Evolutionary conservation across 1,284 basidiomycete species (phyloP).

Genomic region (Tilletia indica): DNA sequence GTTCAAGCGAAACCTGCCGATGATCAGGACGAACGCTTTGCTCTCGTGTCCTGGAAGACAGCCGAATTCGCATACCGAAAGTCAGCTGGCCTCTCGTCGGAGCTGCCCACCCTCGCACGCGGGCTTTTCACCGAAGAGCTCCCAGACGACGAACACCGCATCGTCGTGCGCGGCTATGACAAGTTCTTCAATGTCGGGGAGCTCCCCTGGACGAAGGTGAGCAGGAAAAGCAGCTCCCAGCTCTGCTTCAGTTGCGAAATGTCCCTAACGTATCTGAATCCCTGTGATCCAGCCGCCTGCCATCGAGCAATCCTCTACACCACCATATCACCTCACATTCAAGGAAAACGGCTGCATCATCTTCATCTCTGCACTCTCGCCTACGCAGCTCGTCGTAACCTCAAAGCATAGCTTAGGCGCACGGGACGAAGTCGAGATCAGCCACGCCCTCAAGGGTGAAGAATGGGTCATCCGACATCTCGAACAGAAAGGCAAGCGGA

Average conservation of each 20-base stretch:
- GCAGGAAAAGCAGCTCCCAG: too few species aligned
- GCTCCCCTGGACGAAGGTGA: slow-evolving; percentile 86
- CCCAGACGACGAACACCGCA: slow-evolving; percentile 62
- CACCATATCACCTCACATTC: slow-evolving; percentile 83
- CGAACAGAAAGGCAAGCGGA: slow-evolving; percentile 65
- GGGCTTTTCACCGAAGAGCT: slow-evolving; percentile 49
- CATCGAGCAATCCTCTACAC: slow-evolving; percentile 64
- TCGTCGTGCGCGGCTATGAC: slow-evolving; percentile 90
- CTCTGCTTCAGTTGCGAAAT: too few species aligned
- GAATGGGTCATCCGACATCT: slow-evolving; percentile 79
- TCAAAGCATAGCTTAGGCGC: slow-evolving; percentile 71
- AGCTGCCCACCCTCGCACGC: slow-evolving; percentile 51
- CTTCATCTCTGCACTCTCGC: slow-evolving; percentile 82
- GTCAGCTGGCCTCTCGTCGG: slow-evolving; percentile 23
- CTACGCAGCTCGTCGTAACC: slow-evolving; percentile 74
- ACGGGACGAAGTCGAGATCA: slow-evolving; percentile 40
- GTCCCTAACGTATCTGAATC: neutral
- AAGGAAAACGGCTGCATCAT: slow-evolving; percentile 99
- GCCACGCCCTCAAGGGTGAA: slow-evolving; percentile 77
- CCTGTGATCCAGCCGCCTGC: slow-evolving; percentile 21
- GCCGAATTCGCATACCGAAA: slow-evolving; percentile 54
- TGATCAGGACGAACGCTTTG: too few species aligned
- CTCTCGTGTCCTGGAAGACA: slow-evolving; percentile 47
- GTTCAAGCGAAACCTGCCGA: too few species aligned
- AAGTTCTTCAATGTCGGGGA: slow-evolving; percentile 99